Evolutionary conservation across 1,139 yeast species (phyloP).

Genomic region (Pichia sp.): DNA sequence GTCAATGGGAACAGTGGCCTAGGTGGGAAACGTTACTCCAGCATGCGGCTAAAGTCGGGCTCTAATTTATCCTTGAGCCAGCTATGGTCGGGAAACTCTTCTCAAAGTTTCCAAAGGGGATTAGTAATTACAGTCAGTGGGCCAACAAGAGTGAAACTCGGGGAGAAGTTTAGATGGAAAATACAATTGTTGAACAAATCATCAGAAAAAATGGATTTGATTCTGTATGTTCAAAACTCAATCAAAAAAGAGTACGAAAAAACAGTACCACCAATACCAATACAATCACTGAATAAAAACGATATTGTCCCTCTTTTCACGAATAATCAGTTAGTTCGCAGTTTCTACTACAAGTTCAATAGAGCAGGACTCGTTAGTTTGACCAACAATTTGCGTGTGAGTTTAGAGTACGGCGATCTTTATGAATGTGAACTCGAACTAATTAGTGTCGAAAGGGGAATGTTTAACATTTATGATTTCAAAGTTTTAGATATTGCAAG

Average conservation of each 20-base stretch:
- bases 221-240: constrained; percentile 31
- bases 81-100: constrained; percentile 13
- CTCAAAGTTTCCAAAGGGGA: constrained; percentile 33
- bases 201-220: constrained; percentile 45
- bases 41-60: constrained; percentile 32
- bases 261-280: constrained; percentile 34
- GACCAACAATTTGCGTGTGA: constrained; percentile 56
- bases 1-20: constrained; percentile 8
- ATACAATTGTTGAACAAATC: constrained; percentile 62
- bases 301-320: constrained; percentile 30
- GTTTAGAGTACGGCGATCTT: constrained; percentile 57
- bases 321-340: constrained; percentile 24
- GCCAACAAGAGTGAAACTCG: constrained; percentile 53
- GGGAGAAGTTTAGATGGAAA: constrained; percentile 59
- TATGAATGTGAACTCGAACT: constrained; percentile 60
- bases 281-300: constrained; percentile 20
- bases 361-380: constrained; percentile 52
- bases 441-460: constrained; percentile 62
- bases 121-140: constrained; percentile 62
- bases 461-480: constrained; percentile 61
- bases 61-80: constrained; percentile 36
- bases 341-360: constrained; percentile 29
- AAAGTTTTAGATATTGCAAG: constrained; percentile 57
- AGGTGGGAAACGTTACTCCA: constrained; percentile 20
- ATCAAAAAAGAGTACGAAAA: constrained; percentile 33